Evolutionary conservation across 202 grass and related monocot genomes (phyloP).

Genomic region (Hordeum pubiflorum): DNA sequence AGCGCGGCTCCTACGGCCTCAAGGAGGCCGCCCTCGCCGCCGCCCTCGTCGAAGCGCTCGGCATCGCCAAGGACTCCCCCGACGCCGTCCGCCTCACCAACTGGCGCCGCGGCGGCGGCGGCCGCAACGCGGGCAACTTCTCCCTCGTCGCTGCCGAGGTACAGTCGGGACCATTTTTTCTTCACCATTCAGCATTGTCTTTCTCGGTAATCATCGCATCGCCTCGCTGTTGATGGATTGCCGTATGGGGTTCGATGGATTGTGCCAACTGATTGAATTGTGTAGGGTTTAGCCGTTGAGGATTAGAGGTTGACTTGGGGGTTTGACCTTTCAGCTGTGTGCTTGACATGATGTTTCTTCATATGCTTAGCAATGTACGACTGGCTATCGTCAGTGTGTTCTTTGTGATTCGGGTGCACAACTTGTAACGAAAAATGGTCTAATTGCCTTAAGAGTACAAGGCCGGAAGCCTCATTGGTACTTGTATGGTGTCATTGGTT

Average conservation of each 20-base stretch:
- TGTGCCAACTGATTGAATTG: background rate
- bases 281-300: background rate
- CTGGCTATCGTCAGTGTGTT: background rate
- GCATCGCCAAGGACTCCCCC: conserved; percentile 76
- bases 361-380: background rate
- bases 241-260: background rate
- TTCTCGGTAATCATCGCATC: background rate
- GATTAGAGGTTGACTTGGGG: background rate
- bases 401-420: background rate
- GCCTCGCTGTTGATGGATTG: background rate
- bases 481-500: background rate
- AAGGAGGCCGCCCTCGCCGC: conserved; percentile 75
- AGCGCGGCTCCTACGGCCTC: conserved; percentile 84
- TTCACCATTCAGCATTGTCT: background rate
- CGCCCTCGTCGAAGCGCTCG: conserved; percentile 70
- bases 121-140: conserved; percentile 81
- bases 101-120: conserved; percentile 62
- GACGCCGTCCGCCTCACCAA: conserved; percentile 76
- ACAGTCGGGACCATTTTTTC: background rate
- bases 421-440: background rate
- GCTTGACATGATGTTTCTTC: background rate
- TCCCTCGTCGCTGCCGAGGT: conserved; percentile 84
- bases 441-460: background rate
- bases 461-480: background rate
- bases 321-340: background rate